Conservation (phyloP, 2,329 filamentous ascomycete genomes). For the Aspergillus novoparasiticus region DNA sequence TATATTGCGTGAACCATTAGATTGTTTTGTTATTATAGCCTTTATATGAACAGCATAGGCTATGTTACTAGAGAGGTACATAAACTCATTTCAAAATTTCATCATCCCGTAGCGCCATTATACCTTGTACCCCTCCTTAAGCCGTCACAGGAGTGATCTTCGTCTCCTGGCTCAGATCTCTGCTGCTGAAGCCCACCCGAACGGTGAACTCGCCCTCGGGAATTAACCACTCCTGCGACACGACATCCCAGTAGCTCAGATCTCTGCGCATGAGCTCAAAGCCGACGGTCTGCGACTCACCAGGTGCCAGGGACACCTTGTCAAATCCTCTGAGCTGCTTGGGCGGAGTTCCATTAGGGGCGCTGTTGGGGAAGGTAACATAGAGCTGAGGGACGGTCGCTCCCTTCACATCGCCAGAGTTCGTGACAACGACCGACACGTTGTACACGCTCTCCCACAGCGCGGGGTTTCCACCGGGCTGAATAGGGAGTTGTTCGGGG, state of each 20-base stretch:
- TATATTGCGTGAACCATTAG: background rate
- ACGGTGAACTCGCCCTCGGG: background rate
- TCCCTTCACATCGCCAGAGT: conserved; percentile 66
- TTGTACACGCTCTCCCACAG: conserved; percentile 18
- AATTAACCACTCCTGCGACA: conserved; percentile 58
- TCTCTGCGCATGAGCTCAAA: conserved; percentile 61
- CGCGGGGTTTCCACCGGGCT: conserved; percentile 48
- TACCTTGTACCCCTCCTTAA: background rate
- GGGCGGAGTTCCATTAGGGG: conserved; percentile 38
- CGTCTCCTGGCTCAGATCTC: conserved; percentile 1
- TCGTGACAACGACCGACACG: conserved; percentile 65
- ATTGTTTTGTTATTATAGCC: background rate
- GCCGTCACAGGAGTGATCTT: background rate
- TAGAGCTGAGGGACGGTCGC: conserved; percentile 69
- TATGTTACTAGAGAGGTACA: background rate
- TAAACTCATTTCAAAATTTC: background rate
- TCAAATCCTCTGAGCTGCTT: conserved; percentile 64
- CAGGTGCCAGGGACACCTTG: conserved; percentile 56
- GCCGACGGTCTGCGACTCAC: conserved; percentile 49
- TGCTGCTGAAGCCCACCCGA: conserved; percentile 2
- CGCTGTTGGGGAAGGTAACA: conserved; percentile 26
- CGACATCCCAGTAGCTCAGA: conserved; percentile 65
- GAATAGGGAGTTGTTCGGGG: conserved; percentile 19
- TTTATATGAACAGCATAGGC: background rate
- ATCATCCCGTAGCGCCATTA: background rate